A percentile compares a stretch with the other conserved stretches of the same genome.
These are phyloP conservation scores for Pulchroboletus neoregius DNA, from an alignment of 1,284 basidiomycete species.

Conservation along the genomic window DNA sequence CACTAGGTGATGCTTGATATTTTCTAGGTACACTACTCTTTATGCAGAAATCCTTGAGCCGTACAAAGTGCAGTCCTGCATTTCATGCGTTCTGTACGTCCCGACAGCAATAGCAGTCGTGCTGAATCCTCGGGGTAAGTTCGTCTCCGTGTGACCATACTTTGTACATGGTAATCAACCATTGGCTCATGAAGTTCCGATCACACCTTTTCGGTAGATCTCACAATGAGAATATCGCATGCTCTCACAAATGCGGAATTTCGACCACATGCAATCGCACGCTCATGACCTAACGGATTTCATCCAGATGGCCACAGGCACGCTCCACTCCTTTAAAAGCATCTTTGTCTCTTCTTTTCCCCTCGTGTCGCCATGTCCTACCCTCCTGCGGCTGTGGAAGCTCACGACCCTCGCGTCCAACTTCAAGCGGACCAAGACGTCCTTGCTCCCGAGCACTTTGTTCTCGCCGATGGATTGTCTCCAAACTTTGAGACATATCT, in stretches of 20 bases:
- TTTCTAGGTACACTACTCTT: too few species aligned
- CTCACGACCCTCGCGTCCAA: slow-evolving; percentile 18
- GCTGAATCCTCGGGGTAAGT: too few species aligned
- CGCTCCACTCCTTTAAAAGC: slow-evolving; percentile 15
- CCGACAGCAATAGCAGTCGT: too few species aligned
- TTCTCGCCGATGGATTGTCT: slow-evolving; percentile 21
- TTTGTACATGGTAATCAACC: too few species aligned
- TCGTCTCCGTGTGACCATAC: too few species aligned
- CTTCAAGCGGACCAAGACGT: slow-evolving; percentile 7
- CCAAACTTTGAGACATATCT: slow-evolving; percentile 35
- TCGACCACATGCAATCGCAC: neutral
- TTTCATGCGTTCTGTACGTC: too few species aligned
- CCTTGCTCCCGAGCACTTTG: slow-evolving; percentile 14
- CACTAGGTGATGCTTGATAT: too few species aligned
- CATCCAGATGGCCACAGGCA: neutral
- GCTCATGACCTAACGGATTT: neutral
- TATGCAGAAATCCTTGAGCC: too few species aligned
- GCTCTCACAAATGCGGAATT: neutral
- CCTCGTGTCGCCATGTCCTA: slow-evolving; percentile 19
- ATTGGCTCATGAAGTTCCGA: too few species aligned
- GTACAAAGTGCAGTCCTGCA: too few species aligned
- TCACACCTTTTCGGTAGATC: too few species aligned
- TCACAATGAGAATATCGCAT: slow-evolving; percentile 6
- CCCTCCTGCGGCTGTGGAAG: slow-evolving; percentile 18
- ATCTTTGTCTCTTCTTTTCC: neutral